Percentiles rank a stretch among this genome's conserved stretches.
These are phyloP conservation scores for Xylaria hypoxylon DNA, from an alignment of 2,329 filamentous ascomycete genomes.

Conservation along the genomic window DNA sequence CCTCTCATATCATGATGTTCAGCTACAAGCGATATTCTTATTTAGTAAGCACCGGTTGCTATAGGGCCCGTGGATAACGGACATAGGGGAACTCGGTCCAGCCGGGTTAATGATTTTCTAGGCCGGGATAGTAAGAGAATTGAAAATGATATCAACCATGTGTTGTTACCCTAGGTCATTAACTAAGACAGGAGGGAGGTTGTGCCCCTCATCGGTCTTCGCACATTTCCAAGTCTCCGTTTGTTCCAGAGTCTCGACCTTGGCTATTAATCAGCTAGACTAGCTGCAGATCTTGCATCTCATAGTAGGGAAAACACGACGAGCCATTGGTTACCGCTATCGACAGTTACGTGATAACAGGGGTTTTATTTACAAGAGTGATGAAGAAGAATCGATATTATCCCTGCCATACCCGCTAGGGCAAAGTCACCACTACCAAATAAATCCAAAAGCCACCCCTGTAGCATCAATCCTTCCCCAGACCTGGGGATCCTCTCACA, in stretches of 20 bases:
- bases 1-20: not conserved
- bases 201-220: slow-evolving; percentile 20
- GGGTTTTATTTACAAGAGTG: not conserved
- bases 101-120: slow-evolving; percentile 18
- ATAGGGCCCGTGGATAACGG: slow-evolving; percentile 2
- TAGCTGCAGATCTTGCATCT: not conserved
- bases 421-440: slow-evolving; percentile 24
- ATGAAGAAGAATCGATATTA: not conserved
- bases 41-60: not conserved
- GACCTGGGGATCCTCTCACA: not conserved
- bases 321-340: not conserved
- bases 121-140: slow-evolving; percentile 21
- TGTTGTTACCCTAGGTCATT: not conserved
- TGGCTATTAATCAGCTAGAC: not conserved
- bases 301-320: not conserved
- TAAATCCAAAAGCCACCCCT: not conserved
- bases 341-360: not conserved
- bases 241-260: not conserved
- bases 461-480: not conserved
- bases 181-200: too few relatives aligned
- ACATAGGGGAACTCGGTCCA: slow-evolving; percentile 4
- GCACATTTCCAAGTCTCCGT: slow-evolving; percentile 6
- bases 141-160: too few relatives aligned
- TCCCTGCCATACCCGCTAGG: slow-evolving; percentile 19
- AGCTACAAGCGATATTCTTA: not conserved